Evolutionary conservation across 768 basidiomycete species (phyloP), one percentile per base, ranked within the genome.

Genomic region (Coprinellus micaceus): DNA sequence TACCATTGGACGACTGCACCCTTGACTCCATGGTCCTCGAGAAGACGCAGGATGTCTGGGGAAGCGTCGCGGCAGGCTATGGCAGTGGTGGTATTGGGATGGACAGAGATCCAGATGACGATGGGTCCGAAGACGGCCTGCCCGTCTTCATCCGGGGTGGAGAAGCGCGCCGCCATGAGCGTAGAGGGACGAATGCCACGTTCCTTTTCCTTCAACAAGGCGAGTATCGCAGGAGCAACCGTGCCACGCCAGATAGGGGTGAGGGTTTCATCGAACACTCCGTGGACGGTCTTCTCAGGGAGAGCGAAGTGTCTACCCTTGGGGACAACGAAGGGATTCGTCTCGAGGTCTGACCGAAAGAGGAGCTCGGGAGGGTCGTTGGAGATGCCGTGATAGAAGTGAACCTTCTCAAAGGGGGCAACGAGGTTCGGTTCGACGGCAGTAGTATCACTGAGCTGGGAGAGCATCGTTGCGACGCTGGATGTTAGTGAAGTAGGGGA

Each of bases 211-310:
- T 73, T 75, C 51, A 80, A 45, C 48, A 72, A 51, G 54, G 68
- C 65, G 17, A 61, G 11, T 64, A 78, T 74, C 62, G 66, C 53
- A 60, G 72, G 73, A 66, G 64, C 69, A 57, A 77, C 73, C 60
- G 52, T 60, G 59, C 65, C 57, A 77, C 77, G 78, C 61, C 75
- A 68, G 5, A 4, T 21, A 59, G 74, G 74, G 57, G 79, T 74
- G 54, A 67, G 65, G 60, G 75, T 76, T 41, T n/a, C n/a, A n/a
- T 62, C 62, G 59, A 69, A 73, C 64, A 76, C 75, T 22, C 73
- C 74, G 25, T 63, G 66, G 50, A 66, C 52, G 13, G 73, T 73
- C 68, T 79, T 80, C 58, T 54, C 44, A 29, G 71, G 70, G 62
- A 73, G 43, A 43, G 63, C 25, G 56, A 59, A 36, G 41, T 36